Evolutionary conservation across 371 early-diverging fungal species (phyloP), one percentile per base, ranked within the genome.

Genomic region (Gilbertella persicaria): DNA sequence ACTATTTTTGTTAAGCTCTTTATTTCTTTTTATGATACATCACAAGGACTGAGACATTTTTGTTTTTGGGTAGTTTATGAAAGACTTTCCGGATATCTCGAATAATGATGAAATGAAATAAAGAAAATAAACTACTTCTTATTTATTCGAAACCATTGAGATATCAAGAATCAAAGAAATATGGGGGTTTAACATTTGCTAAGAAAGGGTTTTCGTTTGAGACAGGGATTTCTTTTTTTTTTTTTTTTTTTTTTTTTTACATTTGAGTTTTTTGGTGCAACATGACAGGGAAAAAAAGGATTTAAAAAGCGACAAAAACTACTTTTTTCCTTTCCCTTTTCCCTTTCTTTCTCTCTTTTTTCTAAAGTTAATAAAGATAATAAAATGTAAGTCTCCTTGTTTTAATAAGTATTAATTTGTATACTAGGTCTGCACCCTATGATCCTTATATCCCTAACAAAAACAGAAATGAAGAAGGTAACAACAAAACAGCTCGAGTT

Each of bases 401-500:
- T n/a, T n/a, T n/a, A n/a, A 50, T 20, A 12, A 39, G 20, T 17
- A 38, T 40, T 40, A 46, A 5, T 16, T 24, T 6, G 10, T 17
- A 13, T 38, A n/a, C 1, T 58, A 69, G 65, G 70, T 62, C 70
- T 55, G 66, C 55, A 39, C 70, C 70, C 17, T 69, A 69, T 57
- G 70, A 69, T 43, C 70, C 70, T 23, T 69, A 65, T 54, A 69
- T 69, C 51, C 70, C 70, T 23, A 67, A 67, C 48, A 56, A 56
- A 45, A 52, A 57, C 84, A 64, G 91, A 89, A 23, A 83, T 85
- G 78, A 84, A 85, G 69, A 40, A 29, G 43, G 50, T 33, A 62
- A 68, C 38, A 53, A 67, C 51, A 88, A 90, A 73, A 84, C 87
- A 21, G 66, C 67, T 50, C 72, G 73, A 47, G 80, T 91, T 35